Base-by-base conservation (phyloP, 306 rosid genomes). In the Begonia masoniana region DNA sequence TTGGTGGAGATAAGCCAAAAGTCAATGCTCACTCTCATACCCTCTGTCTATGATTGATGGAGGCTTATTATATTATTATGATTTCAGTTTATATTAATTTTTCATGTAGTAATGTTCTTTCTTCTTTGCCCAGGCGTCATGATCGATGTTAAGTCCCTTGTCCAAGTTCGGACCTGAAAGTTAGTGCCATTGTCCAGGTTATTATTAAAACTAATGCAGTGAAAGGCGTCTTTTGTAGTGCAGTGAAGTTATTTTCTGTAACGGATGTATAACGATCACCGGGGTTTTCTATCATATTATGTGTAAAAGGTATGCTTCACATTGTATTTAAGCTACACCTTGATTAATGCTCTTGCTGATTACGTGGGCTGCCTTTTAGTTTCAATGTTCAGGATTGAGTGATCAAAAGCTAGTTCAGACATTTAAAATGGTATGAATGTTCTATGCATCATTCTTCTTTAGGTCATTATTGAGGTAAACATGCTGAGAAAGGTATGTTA, bases 91-190 rank as follows among this genome's bases (percentile, higher is more conserved):
- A 45, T 11, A 26, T 3, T 26, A 45, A 45, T n/a, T 1, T 45
- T n/a, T 45, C 13, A 11, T 45, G n/a, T n/a, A n/a, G n/a, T n/a
- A n/a, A 9, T 43, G 47, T 43, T 43, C 47, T 43, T 43, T 60
- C 13, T 57, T 67, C 52, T 60, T 64, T 21, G 4, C 9, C 35
- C 84, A 87, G 96, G 94, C 96, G 83, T 41, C 26, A 87, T 57
- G 96, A 87, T 59, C 85, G 94, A 50, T 68, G 78, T 78, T 87
- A 83, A 76, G 49, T n/a, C 15, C n/a, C 49, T 45, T 45, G 14
- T 45, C 15, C 14, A 45, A 45, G 49, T 10, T 10, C 4, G 4
- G 49, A 45, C 6, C 4, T 10, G 49, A 45, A 45, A 45, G 49
- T n/a, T 45, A 12, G 49, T 45, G 49, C 6, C 49, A 3, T 45